A percentile compares a stretch with the other conserved stretches of the same genome.
Conservation (phyloP, 2,329 filamentous ascomycete genomes). For the Metarhizium robertsii region DNA sequence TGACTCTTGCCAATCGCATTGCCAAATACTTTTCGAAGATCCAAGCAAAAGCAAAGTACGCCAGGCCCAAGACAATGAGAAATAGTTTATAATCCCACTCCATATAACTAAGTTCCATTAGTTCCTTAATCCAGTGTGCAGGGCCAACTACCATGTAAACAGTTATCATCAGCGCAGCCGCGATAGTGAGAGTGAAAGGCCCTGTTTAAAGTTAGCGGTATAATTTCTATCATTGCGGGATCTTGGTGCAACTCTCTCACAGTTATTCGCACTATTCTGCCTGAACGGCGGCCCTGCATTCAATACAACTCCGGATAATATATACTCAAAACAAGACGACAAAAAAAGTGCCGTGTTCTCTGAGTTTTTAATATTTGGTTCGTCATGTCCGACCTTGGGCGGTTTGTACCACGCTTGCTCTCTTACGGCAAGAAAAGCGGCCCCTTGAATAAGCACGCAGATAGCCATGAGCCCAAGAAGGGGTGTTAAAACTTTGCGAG, state of each 20-base stretch:
- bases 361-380: constrained; percentile 82
- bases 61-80: constrained; percentile 58
- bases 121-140: constrained; percentile 52
- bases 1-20: constrained; percentile 52
- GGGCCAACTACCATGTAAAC: constrained; percentile 76
- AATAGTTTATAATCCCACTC: constrained; percentile 63
- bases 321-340: constrained; percentile 89
- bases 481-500: constrained; percentile 81
- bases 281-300: constrained; percentile 89
- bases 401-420: constrained; percentile 80
- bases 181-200: constrained; percentile 75
- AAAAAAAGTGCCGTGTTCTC: constrained; percentile 90
- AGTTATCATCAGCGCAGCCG: constrained; percentile 56
- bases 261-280: constrained; percentile 68
- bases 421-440: constrained; percentile 66
- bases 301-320: constrained; percentile 78
- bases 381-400: constrained; percentile 64
- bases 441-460: constrained; percentile 66
- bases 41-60: constrained; percentile 63
- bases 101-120: constrained; percentile 84
- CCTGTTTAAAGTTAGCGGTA: constrained; percentile 34
- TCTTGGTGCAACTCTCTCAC: constrained; percentile 37
- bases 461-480: constrained; percentile 82
- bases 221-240: neutral
- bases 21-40: constrained; percentile 63